Conservation (phyloP, 306 rosid species). For the Cyamopsis tetragonoloba region DNA sequence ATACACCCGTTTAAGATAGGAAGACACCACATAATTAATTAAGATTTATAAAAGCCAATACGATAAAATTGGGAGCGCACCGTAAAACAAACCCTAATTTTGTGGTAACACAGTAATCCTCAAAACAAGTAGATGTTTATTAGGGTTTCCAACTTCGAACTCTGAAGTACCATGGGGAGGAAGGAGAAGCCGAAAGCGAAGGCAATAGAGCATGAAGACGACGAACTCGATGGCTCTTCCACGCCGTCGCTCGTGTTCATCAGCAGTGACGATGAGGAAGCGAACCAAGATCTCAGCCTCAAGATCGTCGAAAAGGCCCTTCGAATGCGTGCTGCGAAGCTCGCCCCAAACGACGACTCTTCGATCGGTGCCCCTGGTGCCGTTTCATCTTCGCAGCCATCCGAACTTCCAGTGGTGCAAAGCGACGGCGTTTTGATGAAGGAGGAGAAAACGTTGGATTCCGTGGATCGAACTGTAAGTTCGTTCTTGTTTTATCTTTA, state of each 20-base stretch:
- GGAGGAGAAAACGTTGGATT: conserved; percentile 34
- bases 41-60: no score
- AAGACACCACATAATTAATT: no score
- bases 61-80: no score
- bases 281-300: conserved; percentile 72
- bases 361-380: not conserved
- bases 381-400: conserved; percentile 18
- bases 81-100: no score
- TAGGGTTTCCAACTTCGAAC: conserved; percentile 18
- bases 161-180: conserved; percentile 38
- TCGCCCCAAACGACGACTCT: conserved; percentile 10
- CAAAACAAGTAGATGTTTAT: not conserved
- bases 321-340: conserved; percentile 42
- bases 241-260: conserved; percentile 13
- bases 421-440: not conserved
- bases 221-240: not conserved
- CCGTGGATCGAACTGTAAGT: conserved; percentile 46
- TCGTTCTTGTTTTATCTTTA: not conserved
- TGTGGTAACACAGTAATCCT: no score
- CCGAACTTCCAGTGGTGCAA: not conserved
- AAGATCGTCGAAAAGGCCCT: conserved; percentile 59
- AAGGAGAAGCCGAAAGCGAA: conserved; percentile 40
- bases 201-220: conserved; percentile 24
- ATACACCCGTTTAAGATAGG: no score
- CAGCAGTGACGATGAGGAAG: conserved; percentile 68